phyloP scores from a whole-genome alignment of 208 protist species.

The Wallacemonas sp. region DNA sequence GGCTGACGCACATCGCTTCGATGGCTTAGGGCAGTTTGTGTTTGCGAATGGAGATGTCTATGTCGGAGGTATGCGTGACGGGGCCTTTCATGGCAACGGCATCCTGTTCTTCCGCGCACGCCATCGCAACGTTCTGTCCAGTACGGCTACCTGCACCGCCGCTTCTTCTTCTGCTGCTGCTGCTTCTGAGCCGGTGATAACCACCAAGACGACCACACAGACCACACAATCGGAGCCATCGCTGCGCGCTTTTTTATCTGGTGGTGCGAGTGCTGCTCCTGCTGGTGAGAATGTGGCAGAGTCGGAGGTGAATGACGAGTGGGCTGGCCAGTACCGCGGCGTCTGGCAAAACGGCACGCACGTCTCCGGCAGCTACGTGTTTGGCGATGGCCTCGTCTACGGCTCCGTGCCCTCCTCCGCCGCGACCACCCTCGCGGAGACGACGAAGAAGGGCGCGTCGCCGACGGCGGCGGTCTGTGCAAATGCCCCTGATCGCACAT shows the following conservation, averaged over 20 bases:
- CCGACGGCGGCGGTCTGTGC: neutral
- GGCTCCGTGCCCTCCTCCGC: constrained; percentile 20
- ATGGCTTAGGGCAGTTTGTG: constrained; percentile 74
- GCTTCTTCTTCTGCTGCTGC: too few relatives aligned
- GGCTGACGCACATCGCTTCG: constrained; percentile 62
- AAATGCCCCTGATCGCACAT: neutral
- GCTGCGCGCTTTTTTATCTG: too few relatives aligned
- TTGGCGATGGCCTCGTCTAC: constrained; percentile 82
- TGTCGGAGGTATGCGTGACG: constrained; percentile 76
- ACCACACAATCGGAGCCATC: too few relatives aligned
- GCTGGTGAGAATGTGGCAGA: neutral
- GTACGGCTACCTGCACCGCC: too few relatives aligned
- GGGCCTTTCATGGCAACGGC: constrained; percentile 80
- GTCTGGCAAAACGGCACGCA: constrained; percentile 77
- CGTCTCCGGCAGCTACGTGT: constrained; percentile 79
- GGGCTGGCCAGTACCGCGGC: constrained; percentile 81
- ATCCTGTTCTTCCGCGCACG: constrained; percentile 67
- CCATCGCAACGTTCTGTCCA: too few relatives aligned
- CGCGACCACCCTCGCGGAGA: neutral
- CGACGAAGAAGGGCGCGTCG: neutral
- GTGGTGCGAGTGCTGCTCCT: too few relatives aligned
- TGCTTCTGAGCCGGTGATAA: too few relatives aligned
- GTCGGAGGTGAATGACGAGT: constrained; percentile 13
- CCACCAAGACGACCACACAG: too few relatives aligned
- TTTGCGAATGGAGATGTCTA: constrained; percentile 87